A percentile compares a stretch with the other conserved stretches of the same genome.
phyloP scores from a whole-genome alignment of 2,329 filamentous ascomycete species.

The Sclerotinia trifoliorum region DNA sequence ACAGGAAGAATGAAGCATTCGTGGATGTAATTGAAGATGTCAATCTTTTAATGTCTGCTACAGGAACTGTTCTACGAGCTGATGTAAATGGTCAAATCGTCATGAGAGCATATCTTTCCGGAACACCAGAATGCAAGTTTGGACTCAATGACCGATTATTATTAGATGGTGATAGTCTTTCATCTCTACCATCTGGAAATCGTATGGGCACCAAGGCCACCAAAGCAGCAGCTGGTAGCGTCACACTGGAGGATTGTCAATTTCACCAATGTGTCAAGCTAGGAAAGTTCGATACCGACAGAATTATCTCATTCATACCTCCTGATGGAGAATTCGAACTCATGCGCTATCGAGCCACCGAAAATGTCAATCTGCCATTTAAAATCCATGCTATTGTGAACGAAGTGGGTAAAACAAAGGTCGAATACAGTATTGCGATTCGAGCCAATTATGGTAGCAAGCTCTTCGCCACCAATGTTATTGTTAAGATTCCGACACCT shows the following conservation, averaged over 20 bases:
- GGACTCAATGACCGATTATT: slow-evolving; percentile 93
- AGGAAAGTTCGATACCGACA: slow-evolving; percentile 92
- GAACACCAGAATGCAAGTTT: slow-evolving; percentile 98
- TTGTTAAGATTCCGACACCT: slow-evolving; percentile 91
- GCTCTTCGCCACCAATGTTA: slow-evolving; percentile 94
- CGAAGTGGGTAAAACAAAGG: slow-evolving; percentile 93
- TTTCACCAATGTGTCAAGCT: slow-evolving; percentile 99
- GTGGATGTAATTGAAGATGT: slow-evolving; percentile 99
- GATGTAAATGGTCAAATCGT: slow-evolving; percentile 97
- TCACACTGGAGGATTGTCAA: slow-evolving; percentile 95
- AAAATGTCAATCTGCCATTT: slow-evolving; percentile 98
- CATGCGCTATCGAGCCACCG: slow-evolving; percentile 96
- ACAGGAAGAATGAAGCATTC: slow-evolving; percentile 98
- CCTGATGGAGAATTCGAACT: slow-evolving; percentile 98
- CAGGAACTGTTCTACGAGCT: slow-evolving; percentile 87
- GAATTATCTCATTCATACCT: slow-evolving; percentile 95
- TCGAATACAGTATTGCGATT: slow-evolving; percentile 97
- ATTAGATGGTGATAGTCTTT: slow-evolving; percentile 72
- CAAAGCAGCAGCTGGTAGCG: slow-evolving; percentile 90
- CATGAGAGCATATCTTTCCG: slow-evolving; percentile 96
- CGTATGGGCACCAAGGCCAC: slow-evolving; percentile 82
- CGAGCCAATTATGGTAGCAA: slow-evolving; percentile 96
- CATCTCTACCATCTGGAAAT: slow-evolving; percentile 70
- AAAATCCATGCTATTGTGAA: slow-evolving; percentile 99
- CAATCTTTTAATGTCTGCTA: slow-evolving; percentile 98